Percentiles rank a stretch among this genome's conserved stretches.
Conservation (phyloP, 2,329 filamentous ascomycete species). For the Colletotrichum graminicola region DNA sequence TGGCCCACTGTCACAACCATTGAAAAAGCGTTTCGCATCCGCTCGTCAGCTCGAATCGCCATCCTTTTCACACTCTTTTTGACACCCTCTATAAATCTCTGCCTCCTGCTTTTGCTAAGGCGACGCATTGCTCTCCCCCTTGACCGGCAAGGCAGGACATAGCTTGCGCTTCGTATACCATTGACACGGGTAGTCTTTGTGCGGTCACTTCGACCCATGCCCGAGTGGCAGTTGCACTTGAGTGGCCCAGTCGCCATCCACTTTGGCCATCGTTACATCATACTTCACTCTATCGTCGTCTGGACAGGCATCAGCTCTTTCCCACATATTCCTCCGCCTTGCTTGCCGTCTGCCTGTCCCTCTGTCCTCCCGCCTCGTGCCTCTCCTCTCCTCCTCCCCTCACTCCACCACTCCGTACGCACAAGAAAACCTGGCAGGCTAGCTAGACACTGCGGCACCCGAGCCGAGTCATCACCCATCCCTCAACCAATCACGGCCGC, state of each 20-base stretch:
- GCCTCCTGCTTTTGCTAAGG: conserved; percentile 4
- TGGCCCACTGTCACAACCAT: conserved; percentile 1
- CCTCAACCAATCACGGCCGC: conserved; percentile 28
- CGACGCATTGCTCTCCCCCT: conserved; percentile 29
- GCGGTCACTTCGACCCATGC: background rate
- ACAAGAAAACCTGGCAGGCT: background rate
- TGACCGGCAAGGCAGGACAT: conserved; percentile 29
- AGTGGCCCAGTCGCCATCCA: background rate
- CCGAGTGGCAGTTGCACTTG: background rate
- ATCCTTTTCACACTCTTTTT: background rate
- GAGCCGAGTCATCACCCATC: conserved; percentile 30
- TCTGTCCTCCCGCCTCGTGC: background rate
- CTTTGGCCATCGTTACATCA: background rate
- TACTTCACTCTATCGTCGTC: background rate
- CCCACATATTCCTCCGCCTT: background rate
- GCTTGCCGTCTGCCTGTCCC: background rate
- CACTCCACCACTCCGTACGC: background rate
- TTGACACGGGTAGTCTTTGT: background rate
- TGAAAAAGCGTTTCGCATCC: conserved; percentile 33
- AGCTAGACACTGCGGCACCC: conserved; percentile 1
- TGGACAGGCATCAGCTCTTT: background rate
- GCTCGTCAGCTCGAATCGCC: conserved; percentile 5
- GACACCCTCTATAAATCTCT: background rate
- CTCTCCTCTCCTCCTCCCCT: background rate
- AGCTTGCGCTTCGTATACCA: conserved; percentile 24